Conservation (phyloP, 2,329 filamentous ascomycete genomes). For the Cordyceps cicadae region DNA sequence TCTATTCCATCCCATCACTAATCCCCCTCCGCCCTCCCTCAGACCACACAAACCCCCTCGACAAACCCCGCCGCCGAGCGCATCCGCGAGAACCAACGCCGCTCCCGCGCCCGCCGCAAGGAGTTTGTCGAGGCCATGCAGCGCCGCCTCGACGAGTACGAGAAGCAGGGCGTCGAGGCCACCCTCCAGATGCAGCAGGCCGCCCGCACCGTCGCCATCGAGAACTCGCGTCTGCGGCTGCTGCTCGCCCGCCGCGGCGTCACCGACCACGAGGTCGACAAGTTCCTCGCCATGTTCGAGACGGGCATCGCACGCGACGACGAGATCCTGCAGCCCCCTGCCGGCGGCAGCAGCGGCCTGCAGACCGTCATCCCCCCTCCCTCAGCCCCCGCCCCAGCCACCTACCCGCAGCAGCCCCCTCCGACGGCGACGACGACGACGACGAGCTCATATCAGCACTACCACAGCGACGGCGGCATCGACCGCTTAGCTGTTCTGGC, state of each 20-base stretch:
- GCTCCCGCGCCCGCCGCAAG: slow-evolving; percentile 41
- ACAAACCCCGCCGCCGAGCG: slow-evolving; percentile 22
- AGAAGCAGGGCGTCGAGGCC: slow-evolving; percentile 39
- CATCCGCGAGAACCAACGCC: slow-evolving; percentile 46
- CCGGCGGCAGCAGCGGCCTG: neutral
- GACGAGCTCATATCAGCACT: neutral
- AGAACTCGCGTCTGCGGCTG: slow-evolving; percentile 38
- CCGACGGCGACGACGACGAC: neutral
- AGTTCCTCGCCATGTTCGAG: slow-evolving; percentile 29
- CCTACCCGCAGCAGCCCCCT: neutral
- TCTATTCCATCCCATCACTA: neutral
- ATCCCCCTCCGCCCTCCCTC: neutral
- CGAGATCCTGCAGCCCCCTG: slow-evolving; percentile 17
- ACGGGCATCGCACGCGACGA: slow-evolving; percentile 18
- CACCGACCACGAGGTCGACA: slow-evolving; percentile 29
- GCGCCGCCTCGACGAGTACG: slow-evolving; percentile 36
- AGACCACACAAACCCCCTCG: slow-evolving; percentile 10
- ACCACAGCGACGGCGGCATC: slow-evolving; percentile 9
- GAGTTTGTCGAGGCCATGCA: slow-evolving; percentile 43
- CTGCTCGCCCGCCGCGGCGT: slow-evolving; percentile 35
- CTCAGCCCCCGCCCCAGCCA: neutral
- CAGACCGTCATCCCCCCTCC: neutral
- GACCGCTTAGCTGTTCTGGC: slow-evolving; percentile 32
- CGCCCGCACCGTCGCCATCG: slow-evolving; percentile 39
- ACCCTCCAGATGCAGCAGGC: slow-evolving; percentile 46